Evolutionary conservation across 2,329 filamentous ascomycete genomes (phyloP), one percentile per base, ranked within the genome.

Genomic region (Cyphellophora attinorum): DNA sequence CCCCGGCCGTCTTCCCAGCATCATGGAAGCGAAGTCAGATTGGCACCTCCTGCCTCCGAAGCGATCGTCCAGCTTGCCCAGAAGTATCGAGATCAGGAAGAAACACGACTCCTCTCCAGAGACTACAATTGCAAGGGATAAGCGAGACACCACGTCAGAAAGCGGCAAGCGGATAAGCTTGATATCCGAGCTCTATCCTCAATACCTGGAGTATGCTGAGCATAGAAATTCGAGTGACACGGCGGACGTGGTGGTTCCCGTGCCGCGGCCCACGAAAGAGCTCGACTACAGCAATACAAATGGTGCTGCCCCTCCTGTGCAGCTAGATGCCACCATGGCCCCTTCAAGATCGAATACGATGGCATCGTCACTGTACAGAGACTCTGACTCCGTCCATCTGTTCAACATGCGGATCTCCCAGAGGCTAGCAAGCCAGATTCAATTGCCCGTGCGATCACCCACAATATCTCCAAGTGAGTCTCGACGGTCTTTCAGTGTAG

Each of bases 381-480:
- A 46, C 17, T 30, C 35, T 19, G 35, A 34, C 23, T 48, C 47
- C 2, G 25, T 50, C n/a, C 47, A 50, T 41, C 39, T 50, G 3
- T 50, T 37, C 41, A 46, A 48, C 19, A 50, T 50, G 47, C 44
- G 46, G 8, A 50, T 50, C 12, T 50, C 47, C 10, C 46, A 48
- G 29, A 40, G 40, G 19, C 42, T 50, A n/a, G 47, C 46, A 12
- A 47, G 46, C 30, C 42, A 36, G 14, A 46, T 44, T 12, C 21
- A 15, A 13, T 15, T 30, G 5, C 34, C 37, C n/a, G 19, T 40
- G 11, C 11, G 19, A 15, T 42, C 37, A 5, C 37, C 37, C 11
- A 5, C 36, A n/a, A 11, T 11, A 12, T 41, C 39, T 19, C n/a
- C 11, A 11, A 31, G 27, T n/a, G 34, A 16, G 11, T 38, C 39